phyloP scores from a whole-genome alignment of 805 yeast genomes.

The Hagleromyces aurorensis region DNA sequence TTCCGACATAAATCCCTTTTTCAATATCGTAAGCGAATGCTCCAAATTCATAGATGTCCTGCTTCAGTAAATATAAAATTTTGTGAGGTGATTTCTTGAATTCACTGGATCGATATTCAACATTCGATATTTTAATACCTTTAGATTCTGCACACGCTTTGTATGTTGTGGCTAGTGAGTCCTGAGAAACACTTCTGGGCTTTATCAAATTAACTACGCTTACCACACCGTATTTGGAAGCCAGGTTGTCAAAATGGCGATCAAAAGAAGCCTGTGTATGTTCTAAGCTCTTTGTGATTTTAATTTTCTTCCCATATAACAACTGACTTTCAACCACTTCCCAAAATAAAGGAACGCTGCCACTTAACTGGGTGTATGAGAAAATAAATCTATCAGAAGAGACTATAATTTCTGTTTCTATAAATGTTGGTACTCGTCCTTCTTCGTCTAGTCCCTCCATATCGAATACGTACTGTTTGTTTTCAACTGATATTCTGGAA shows the following conservation, averaged over 20 bases:
- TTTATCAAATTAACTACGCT: conserved; percentile 69
- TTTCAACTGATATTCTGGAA: conserved; percentile 82
- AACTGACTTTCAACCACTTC: conserved; percentile 68
- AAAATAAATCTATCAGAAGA: conserved; percentile 43
- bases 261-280: conserved; percentile 85
- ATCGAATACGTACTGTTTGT: conserved; percentile 81
- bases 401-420: conserved; percentile 79
- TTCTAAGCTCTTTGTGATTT: conserved; percentile 67
- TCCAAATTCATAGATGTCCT: conserved; percentile 71
- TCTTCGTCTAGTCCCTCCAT: conserved; percentile 86
- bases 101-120: conserved; percentile 32
- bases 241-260: conserved; percentile 65
- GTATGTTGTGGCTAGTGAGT: conserved; percentile 55
- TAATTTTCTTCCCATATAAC: conserved; percentile 70
- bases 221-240: conserved; percentile 73
- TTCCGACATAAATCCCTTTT: conserved; percentile 52
- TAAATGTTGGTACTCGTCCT: conserved; percentile 86
- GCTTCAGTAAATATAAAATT: conserved; percentile 47
- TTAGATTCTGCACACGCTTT: conserved; percentile 39
- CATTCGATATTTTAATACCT: conserved; percentile 30
- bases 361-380: conserved; percentile 79
- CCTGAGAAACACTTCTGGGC: conserved; percentile 61
- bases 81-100: conserved; percentile 33
- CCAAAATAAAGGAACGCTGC: conserved; percentile 92
- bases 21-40: conserved; percentile 68